Evolutionary conservation across 2,329 filamentous ascomycete species (phyloP).

Genomic region (Amphichorda felina): DNA sequence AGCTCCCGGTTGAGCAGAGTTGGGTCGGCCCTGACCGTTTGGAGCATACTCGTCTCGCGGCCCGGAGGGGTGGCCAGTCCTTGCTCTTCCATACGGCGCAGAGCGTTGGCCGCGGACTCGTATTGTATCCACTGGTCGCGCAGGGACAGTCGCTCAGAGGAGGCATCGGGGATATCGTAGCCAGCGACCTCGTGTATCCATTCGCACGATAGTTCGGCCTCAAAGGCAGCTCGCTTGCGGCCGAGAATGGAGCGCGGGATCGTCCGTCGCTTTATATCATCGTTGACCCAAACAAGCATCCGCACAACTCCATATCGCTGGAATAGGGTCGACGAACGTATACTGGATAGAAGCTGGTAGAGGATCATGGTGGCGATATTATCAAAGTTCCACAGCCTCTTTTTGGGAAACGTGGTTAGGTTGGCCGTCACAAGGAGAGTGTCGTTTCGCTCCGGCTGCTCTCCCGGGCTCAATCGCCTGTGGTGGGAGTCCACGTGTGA

Average conservation of each 20-base stretch:
- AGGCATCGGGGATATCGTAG: conserved; percentile 14
- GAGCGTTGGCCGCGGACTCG: conserved; percentile 25
- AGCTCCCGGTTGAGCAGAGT: conserved; percentile 9
- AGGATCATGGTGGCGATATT: conserved; percentile 46
- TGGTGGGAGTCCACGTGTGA: conserved; percentile 28
- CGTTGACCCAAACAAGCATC: conserved; percentile 61
- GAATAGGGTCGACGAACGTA: conserved; percentile 47
- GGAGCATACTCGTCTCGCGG: conserved; percentile 23
- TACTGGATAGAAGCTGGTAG: conserved; percentile 48
- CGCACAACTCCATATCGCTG: conserved; percentile 70
- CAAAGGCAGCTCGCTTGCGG: conserved; percentile 44
- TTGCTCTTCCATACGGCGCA: conserved; percentile 32
- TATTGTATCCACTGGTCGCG: conserved; percentile 37
- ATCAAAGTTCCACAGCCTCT: conserved; percentile 35
- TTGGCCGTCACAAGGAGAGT: conserved; percentile 65
- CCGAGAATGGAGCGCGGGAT: conserved; percentile 47
- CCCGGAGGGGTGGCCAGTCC: conserved; percentile 30
- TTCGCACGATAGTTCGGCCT: conserved; percentile 49
- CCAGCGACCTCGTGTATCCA: conserved; percentile 47
- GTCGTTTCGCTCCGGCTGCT: conserved; percentile 46
- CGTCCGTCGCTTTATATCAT: conserved; percentile 44
- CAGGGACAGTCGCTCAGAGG: conserved; percentile 14
- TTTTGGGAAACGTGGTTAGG: conserved; percentile 41
- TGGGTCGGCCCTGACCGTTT: conserved; percentile 10
- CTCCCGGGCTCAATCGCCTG: conserved; percentile 9